phyloP scores from a whole-genome alignment of 495 filamentous ascomycete species.

The Elasticomyces elasticus region DNA sequence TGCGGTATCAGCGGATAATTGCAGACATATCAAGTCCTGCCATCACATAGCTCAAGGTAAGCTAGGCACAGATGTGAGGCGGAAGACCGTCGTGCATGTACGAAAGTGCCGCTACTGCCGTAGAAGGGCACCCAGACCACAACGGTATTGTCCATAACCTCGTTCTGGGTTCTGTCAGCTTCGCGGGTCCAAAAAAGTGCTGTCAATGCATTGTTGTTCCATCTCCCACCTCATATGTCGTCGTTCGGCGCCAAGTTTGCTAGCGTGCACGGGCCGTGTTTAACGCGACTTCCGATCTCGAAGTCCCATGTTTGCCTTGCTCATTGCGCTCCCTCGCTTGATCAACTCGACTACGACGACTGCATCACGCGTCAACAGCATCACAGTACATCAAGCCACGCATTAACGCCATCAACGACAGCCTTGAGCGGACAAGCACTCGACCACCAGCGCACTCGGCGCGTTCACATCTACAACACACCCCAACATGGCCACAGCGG shows the following conservation, averaged over 20 bases:
- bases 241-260: too few species aligned
- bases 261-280: neutral
- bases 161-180: too few species aligned
- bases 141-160: too few species aligned
- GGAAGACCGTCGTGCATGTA: too few species aligned
- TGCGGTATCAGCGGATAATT: too few species aligned
- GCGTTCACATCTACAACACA: neutral
- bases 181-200: too few species aligned
- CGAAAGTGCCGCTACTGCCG: too few species aligned
- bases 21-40: too few species aligned
- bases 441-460: neutral
- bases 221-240: neutral
- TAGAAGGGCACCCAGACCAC: too few species aligned
- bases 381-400: neutral
- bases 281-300: neutral
- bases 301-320: neutral
- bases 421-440: neutral
- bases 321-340: neutral
- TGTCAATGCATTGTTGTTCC: neutral
- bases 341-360: neutral
- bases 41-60: too few species aligned
- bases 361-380: neutral
- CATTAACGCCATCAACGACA: neutral
- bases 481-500: neutral
- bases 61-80: too few species aligned